Base-by-base conservation (phyloP, 139 green algal species). In the Haematococcus lacustris region DNA sequence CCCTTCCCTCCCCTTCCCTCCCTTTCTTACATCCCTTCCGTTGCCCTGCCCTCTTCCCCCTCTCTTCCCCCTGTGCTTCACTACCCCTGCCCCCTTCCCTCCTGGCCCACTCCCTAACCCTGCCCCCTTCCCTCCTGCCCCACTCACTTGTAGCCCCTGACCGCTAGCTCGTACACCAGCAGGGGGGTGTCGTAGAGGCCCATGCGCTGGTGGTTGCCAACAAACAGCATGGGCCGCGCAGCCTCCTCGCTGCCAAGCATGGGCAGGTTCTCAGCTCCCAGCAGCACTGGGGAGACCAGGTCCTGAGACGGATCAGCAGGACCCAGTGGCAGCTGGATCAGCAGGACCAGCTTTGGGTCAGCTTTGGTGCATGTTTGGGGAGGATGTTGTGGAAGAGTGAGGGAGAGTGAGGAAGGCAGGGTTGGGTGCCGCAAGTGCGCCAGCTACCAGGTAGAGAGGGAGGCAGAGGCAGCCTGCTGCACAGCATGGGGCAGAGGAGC, bases 141-240 rank as follows among this genome's bases (percentile, higher is more conserved):
- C 28, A 64, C 67, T 43, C 66, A 89, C 82, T 74, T 86, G 79
- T 90, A 89, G 28, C 88, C 88, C 26, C 86, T 43, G 9, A 91
- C 50, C 76, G 88, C 92, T 39, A 94, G 80, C 79, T 94, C 87
- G 43, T 86, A 81, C 50, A 93, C 66, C 26, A 92, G 80, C 66
- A 91, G 78, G 0, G 86, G 88, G 30, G 85, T 81, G 81, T 94
- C 89, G 74, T 94, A 94, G 37, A 92, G 65, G 2, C 89, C 89
- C 37, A 90, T 83, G n/a, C 76, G 75, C 28, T 85, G 83, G 74
- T 94, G 89, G 70, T 94, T 93, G 51, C 87, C 87, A 34, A 93
- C 89, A 77, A 93, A 91, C 61, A 93, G 83, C 69, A 92, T 73
- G 33, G 85, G 84, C 2, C 82, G 71, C 26, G 51, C 40, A 38